Evolutionary conservation across 140 eudicot species (phyloP).

Genomic region (Oenanthe javanica): DNA sequence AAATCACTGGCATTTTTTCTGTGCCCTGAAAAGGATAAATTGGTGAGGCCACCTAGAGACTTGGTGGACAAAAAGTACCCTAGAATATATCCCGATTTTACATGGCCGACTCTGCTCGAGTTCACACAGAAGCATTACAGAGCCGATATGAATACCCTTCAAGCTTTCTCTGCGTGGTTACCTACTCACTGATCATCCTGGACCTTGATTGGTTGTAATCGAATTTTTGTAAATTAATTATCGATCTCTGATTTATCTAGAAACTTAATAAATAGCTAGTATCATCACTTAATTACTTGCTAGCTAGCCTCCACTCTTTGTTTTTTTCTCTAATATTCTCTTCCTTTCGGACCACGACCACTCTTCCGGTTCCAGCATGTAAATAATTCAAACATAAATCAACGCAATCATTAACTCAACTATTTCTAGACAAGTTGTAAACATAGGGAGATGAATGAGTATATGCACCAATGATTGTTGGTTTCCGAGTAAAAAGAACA

Average conservation of each 20-base stretch:
- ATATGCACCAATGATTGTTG: background rate
- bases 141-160: conserved; percentile 88
- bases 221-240: conserved; percentile 7
- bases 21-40: conserved; percentile 75
- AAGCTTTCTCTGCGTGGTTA: conserved; percentile 67
- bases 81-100: conserved; percentile 81
- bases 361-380: background rate
- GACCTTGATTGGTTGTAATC: background rate
- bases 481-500: background rate
- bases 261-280: too few species aligned
- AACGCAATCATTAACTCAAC: background rate
- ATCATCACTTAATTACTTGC: background rate
- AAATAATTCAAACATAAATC: background rate
- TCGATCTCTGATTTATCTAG: too few species aligned
- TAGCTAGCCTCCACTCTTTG: conserved; percentile 3
- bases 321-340: background rate
- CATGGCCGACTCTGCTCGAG: conserved; percentile 64
- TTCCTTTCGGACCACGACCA: background rate
- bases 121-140: conserved; percentile 92
- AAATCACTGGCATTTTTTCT: conserved; percentile 89
- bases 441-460: background rate
- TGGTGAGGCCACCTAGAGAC: conserved; percentile 78
- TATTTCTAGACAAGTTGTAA: background rate
- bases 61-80: conserved; percentile 73
- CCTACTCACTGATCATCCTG: background rate